A percentile compares a stretch with the other conserved stretches of the same genome.
These are phyloP conservation scores for Cryptococcus sp. DNA, from an alignment of 1,284 basidiomycete genomes.

Conservation along the genomic window DNA sequence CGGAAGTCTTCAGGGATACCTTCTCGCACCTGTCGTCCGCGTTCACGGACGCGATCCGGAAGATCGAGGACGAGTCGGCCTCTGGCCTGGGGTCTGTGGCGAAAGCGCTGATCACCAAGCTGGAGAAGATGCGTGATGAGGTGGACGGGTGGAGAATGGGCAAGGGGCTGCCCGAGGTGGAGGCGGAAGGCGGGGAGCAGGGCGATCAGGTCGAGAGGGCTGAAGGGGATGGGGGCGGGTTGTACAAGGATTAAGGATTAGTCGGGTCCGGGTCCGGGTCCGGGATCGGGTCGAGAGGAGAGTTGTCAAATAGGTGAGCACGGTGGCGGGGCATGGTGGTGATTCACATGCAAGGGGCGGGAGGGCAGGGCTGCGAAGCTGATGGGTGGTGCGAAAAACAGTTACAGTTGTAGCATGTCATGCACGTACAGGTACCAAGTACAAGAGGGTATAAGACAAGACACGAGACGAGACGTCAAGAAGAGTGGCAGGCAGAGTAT, in stretches of 20 bases:
- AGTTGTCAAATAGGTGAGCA: not conserved
- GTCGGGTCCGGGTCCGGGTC: not conserved
- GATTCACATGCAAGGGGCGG: not conserved
- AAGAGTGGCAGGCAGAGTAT: too few species aligned
- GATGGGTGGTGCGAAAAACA: not conserved
- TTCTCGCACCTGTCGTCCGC: conserved; percentile 34
- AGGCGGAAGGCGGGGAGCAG: conserved; percentile 18
- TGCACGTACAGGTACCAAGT: too few species aligned
- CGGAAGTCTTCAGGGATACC: conserved; percentile 36
- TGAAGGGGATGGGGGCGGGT: conserved; percentile 17
- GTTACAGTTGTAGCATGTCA: too few species aligned
- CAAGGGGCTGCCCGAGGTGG: conserved; percentile 20
- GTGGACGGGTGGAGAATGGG: conserved; percentile 31
- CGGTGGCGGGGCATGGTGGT: not conserved
- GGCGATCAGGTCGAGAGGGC: conserved; percentile 22
- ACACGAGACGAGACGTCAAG: too few species aligned
- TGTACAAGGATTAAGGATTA: conserved; percentile 18
- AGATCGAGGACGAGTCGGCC: conserved; percentile 35
- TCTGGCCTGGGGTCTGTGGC: conserved; percentile 34
- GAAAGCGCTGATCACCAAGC: conserved; percentile 30
- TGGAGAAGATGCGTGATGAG: conserved; percentile 38
- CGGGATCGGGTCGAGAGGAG: not conserved
- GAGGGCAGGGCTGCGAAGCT: not conserved
- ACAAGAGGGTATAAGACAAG: too few species aligned
- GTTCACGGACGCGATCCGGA: conserved; percentile 35